phyloP scores from a whole-genome alignment of 805 yeast genomes.

The Brettanomyces custersianus region DNA sequence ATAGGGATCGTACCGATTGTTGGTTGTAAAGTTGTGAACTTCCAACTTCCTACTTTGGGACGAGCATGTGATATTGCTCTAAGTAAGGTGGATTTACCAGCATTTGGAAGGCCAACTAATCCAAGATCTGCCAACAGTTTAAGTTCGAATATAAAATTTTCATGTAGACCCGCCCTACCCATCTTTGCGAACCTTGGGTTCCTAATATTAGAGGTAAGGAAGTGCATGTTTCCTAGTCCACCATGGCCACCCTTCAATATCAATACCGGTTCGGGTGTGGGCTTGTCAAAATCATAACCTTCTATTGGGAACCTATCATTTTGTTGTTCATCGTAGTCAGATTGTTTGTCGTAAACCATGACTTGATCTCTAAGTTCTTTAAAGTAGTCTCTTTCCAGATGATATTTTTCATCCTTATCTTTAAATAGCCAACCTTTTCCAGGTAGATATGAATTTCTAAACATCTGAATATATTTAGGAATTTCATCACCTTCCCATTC shows the following conservation, averaged over 20 bases:
- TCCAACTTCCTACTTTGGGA: slow-evolving; percentile 95
- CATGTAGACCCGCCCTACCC: slow-evolving; percentile 66
- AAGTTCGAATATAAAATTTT: slow-evolving; percentile 69
- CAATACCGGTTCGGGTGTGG: slow-evolving; percentile 57
- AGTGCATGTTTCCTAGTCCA: slow-evolving; percentile 96
- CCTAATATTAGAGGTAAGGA: slow-evolving; percentile 70
- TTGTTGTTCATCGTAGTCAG: slow-evolving; percentile 46
- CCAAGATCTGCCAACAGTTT: slow-evolving; percentile 90
- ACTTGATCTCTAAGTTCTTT: slow-evolving; percentile 54
- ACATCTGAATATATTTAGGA: slow-evolving; percentile 47
- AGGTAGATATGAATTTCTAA: slow-evolving; percentile 49
- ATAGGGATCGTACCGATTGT: slow-evolving; percentile 78
- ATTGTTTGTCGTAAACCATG: slow-evolving; percentile 50
- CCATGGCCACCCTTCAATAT: slow-evolving; percentile 83
- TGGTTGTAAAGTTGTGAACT: slow-evolving; percentile 89
- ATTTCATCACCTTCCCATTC: slow-evolving; percentile 5
- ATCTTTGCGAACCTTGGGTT: slow-evolving; percentile 83
- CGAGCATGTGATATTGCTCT: slow-evolving; percentile 82
- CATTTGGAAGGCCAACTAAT: slow-evolving; percentile 90
- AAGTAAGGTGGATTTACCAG: slow-evolving; percentile 87
- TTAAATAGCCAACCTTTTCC: slow-evolving; percentile 90
- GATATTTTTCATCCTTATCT: slow-evolving; percentile 67
- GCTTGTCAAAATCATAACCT: slow-evolving; percentile 67
- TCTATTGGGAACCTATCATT: slow-evolving; percentile 67
- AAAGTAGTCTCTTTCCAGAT: slow-evolving; percentile 59